These are phyloP conservation scores for Boechera stricta DNA, from an alignment of 345 rosid species.

Conservation along the genomic window DNA sequence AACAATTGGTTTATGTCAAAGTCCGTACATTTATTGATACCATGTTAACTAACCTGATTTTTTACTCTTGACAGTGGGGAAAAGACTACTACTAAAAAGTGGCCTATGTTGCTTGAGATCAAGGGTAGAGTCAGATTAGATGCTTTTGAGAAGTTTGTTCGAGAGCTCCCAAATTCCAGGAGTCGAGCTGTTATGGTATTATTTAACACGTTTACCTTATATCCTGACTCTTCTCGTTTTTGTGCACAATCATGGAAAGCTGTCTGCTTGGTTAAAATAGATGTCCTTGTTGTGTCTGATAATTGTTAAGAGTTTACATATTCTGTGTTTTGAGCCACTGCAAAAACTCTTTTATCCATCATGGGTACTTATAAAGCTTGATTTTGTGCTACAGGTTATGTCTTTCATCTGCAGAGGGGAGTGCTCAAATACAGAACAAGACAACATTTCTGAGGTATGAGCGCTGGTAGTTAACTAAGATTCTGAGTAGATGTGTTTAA, in stretches of 20 bases:
- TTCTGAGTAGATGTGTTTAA: neutral
- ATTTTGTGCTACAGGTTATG: constrained; percentile 55
- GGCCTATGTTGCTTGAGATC: constrained; percentile 71
- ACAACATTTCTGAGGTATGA: constrained; percentile 65
- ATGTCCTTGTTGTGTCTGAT: neutral
- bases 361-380: constrained; percentile 11
- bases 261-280: constrained; percentile 21
- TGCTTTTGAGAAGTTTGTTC: constrained; percentile 93
- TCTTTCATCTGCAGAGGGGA: constrained; percentile 67
- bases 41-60: neutral
- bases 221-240: constrained; percentile 13
- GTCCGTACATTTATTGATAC: neutral
- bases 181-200: constrained; percentile 96
- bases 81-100: constrained; percentile 60
- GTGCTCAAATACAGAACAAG: constrained; percentile 55
- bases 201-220: constrained; percentile 48
- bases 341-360: neutral
- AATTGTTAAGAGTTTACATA: constrained; percentile 15
- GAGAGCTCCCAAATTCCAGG: constrained; percentile 83
- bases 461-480: neutral
- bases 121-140: constrained; percentile 91
- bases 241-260: neutral
- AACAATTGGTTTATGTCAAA: neutral
- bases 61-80: constrained; percentile 65
- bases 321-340: constrained; percentile 2